phyloP scores from a whole-genome alignment of 345 rosid genomes.

The Salix suchowensis region DNA sequence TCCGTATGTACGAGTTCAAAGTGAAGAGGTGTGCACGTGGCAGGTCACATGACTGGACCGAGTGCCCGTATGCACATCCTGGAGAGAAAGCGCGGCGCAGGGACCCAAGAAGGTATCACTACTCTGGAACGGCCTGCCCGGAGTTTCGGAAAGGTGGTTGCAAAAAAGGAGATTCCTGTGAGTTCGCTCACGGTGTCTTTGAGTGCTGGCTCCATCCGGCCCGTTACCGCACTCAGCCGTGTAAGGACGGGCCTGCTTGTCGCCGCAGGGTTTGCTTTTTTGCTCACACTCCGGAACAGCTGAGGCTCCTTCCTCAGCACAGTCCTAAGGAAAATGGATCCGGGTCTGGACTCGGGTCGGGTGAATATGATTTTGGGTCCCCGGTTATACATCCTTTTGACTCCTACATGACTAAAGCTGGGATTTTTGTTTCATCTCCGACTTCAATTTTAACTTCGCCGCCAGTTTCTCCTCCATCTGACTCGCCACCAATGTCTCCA shows the following conservation, averaged over 20 bases:
- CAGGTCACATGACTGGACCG: slow-evolving; percentile 87
- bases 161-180: slow-evolving; percentile 49
- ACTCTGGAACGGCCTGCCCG: slow-evolving; percentile 67
- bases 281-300: slow-evolving; percentile 82
- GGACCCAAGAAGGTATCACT: slow-evolving; percentile 64
- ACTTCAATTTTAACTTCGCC: slow-evolving; percentile 46
- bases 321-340: slow-evolving; percentile 7
- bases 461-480: slow-evolving; percentile 41
- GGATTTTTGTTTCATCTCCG: slow-evolving; percentile 34
- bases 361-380: slow-evolving; percentile 13
- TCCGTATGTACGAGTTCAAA: slow-evolving; percentile 85
- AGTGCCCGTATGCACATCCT: slow-evolving; percentile 84
- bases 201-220: slow-evolving; percentile 94
- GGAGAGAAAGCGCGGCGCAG: slow-evolving; percentile 93
- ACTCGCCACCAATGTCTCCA: slow-evolving; percentile 60
- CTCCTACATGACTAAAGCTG: slow-evolving; percentile 4
- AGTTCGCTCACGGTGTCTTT: slow-evolving; percentile 67
- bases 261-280: slow-evolving; percentile 73
- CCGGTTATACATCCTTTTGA: slow-evolving; percentile 2
- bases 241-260: slow-evolving; percentile 72
- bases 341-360: neutral
- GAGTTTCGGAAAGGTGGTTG: slow-evolving; percentile 65
- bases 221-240: slow-evolving; percentile 75
- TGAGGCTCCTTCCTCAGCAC: slow-evolving; percentile 31
- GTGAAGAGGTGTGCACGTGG: slow-evolving; percentile 65